Evolutionary conservation across 2,329 filamentous ascomycete species (phyloP).

Genomic region (Colletotrichum echinochloae): DNA sequence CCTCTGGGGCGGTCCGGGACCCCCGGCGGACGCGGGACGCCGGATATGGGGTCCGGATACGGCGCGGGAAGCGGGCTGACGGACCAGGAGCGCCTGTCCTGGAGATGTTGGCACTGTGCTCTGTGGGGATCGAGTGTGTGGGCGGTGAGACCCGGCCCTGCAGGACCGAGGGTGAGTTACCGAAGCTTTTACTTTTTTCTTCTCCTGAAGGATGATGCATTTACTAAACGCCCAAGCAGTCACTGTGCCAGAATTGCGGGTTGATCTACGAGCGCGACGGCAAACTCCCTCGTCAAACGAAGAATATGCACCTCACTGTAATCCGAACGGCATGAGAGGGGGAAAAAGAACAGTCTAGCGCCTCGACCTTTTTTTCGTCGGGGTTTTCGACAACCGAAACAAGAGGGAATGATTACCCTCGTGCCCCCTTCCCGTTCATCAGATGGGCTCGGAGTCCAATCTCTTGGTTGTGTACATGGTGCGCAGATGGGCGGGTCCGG

Average conservation of each 20-base stretch:
- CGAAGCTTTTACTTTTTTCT: slow-evolving; percentile 39
- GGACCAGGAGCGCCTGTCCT: slow-evolving; percentile 82
- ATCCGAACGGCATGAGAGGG: slow-evolving; percentile 36
- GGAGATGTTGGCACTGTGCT: slow-evolving; percentile 89
- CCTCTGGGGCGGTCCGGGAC: slow-evolving; percentile 78
- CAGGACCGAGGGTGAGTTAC: slow-evolving; percentile 80
- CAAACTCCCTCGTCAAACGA: slow-evolving; percentile 69
- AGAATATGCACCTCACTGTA: slow-evolving; percentile 41
- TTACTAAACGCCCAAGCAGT: slow-evolving; percentile 59
- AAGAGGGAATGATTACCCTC: not conserved
- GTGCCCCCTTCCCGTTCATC: slow-evolving; percentile 34
- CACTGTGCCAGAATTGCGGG: slow-evolving; percentile 93
- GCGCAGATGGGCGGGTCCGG: slow-evolving; percentile 24
- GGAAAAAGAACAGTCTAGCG: not conserved
- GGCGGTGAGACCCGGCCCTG: slow-evolving; percentile 92
- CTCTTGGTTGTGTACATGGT: slow-evolving; percentile 28
- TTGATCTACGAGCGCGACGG: slow-evolving; percentile 89
- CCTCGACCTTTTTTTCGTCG: not conserved
- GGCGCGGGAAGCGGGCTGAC: slow-evolving; percentile 77
- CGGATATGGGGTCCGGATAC: slow-evolving; percentile 77
- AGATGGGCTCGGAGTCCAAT: slow-evolving; percentile 44
- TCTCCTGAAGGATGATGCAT: slow-evolving; percentile 38
- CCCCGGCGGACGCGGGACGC: slow-evolving; percentile 80
- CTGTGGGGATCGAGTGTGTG: slow-evolving; percentile 93
- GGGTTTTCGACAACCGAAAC: not conserved